Conservation (phyloP, 176 grass and related monocot genomes). For the Aegilops bicornis region DNA sequence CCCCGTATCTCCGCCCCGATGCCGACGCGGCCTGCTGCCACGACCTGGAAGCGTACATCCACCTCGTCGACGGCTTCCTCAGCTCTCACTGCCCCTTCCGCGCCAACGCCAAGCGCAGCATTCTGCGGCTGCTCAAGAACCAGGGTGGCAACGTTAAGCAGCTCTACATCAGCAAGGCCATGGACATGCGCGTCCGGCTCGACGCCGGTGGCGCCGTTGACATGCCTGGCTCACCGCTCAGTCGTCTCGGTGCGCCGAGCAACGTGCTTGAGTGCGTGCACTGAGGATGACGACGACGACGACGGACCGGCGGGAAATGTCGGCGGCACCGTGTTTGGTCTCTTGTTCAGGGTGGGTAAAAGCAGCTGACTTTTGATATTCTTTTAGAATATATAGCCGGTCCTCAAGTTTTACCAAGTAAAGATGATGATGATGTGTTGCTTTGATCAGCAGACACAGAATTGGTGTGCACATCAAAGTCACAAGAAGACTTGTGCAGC, state of each 20-base stretch:
- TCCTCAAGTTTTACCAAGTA: slow-evolving; percentile 33
- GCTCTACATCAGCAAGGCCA: slow-evolving; percentile 62
- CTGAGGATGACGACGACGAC: not conserved
- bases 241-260: not conserved
- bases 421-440: not conserved
- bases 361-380: slow-evolving; percentile 11
- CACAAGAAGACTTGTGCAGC: not conserved
- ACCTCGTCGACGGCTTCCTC: slow-evolving; percentile 66
- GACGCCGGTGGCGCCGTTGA: not conserved
- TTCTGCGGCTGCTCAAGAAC: slow-evolving; percentile 42
- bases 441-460: not conserved
- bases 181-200: slow-evolving; percentile 38
- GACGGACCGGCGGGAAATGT: not conserved
- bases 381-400: not conserved
- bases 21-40: slow-evolving; percentile 67
- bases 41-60: slow-evolving; percentile 67
- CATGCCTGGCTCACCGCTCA: slow-evolving; percentile 6
- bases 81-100: slow-evolving; percentile 49
- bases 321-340: not conserved
- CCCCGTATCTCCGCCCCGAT: slow-evolving; percentile 58
- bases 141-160: slow-evolving; percentile 66
- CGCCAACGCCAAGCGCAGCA: slow-evolving; percentile 53
- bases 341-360: not conserved
- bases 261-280: slow-evolving; percentile 38
- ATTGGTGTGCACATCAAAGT: not conserved